A percentile compares a stretch with the other conserved stretches of the same genome.
These are phyloP conservation scores for Citrus sp. DNA, from an alignment of 345 rosid species.

Conservation along the genomic window DNA sequence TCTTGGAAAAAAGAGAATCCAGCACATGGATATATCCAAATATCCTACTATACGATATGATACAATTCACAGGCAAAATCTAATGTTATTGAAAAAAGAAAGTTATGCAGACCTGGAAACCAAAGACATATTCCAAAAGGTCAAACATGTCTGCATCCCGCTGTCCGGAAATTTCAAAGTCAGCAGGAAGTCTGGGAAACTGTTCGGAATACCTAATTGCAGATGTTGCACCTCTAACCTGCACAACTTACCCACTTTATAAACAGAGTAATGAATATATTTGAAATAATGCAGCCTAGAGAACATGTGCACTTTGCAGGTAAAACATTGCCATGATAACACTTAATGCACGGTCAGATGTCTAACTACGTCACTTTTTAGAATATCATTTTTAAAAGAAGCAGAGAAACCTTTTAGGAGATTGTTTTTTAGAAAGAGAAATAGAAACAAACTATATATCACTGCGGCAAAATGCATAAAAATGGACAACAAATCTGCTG, in stretches of 20 bases:
- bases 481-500: no score
- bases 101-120: slow-evolving; percentile 75
- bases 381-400: neutral
- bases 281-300: neutral
- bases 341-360: neutral
- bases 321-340: neutral
- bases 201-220: slow-evolving; percentile 79
- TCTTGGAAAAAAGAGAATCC: neutral
- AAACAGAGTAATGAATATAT: slow-evolving; percentile 7
- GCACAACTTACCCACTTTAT: slow-evolving; percentile 18
- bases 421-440: neutral
- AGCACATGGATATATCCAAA: neutral
- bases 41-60: neutral
- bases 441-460: neutral
- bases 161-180: slow-evolving; percentile 65
- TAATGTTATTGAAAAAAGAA: neutral
- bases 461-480: no score
- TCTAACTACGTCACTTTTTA: neutral
- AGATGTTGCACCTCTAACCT: slow-evolving; percentile 88
- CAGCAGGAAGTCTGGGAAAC: slow-evolving; percentile 75
- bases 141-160: slow-evolving; percentile 91
- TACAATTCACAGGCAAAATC: neutral
- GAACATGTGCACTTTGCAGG: neutral
- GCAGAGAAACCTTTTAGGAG: neutral
- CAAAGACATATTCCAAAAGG: slow-evolving; percentile 82